Base-by-base conservation (phyloP, 441 rosid species). In the Jatropha multifida region DNA sequence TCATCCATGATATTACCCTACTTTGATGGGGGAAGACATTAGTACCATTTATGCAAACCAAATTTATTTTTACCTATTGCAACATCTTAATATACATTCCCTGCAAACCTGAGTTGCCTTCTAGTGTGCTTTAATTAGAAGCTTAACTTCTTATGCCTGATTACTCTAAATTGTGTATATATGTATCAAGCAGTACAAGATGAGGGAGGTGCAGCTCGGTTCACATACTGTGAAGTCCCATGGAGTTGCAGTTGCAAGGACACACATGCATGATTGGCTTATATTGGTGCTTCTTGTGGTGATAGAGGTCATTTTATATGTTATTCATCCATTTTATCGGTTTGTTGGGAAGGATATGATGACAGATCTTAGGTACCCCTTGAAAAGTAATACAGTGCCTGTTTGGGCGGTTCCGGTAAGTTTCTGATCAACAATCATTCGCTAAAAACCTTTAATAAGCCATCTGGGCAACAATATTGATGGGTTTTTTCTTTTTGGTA, bases 261-360 rank as follows among this genome's bases (percentile, higher is more conserved):
- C 78, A 38, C 89, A 91, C 78, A 82, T 83, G 90, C 90, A 89
- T 56, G 99, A 94, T 83, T 93, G 99, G 97, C 82, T 90, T 63
- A 85, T 88, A 75, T 86, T 94, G 70, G 65, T 89, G 74, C 73
- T 93, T 60, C 96, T 94, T 68, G 82, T 77, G 71, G 79, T 83
- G 73, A 76, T 90, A 41, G 93, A 82, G 65, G 72, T 81, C 68
- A 38, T 80, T 60, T 86, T 91, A 71, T 58, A 71, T 77, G 46
- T 84, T 44, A 79, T 92, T 52, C 88, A 88, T 70, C 99, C 99
- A 37, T 95, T 93, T 82, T 88, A 90, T 80, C 94, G 98, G 65
- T 95, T 79, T 84, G 97, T 95, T 44, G 96, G 99, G 49, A 89
- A 90, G 80, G 94, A 95, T 78, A 92, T 95, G 99, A 89, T 93